phyloP scores from a whole-genome alignment of 805 yeast species.

The Hanseniaspora singularis region DNA sequence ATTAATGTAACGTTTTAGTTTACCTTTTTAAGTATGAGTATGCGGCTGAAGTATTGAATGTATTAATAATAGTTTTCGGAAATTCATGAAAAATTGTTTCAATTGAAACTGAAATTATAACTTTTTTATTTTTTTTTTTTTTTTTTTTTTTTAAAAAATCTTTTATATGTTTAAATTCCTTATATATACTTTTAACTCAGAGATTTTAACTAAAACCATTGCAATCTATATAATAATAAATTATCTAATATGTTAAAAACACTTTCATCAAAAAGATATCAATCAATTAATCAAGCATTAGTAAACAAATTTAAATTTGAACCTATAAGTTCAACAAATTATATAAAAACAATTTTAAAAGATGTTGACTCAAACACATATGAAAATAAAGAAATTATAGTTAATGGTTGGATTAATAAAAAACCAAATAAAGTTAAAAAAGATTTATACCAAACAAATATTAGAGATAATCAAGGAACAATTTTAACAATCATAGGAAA shows the following conservation, averaged over 20 bases:
- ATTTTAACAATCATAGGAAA: constrained; percentile 35
- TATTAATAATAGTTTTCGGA: too few relatives aligned
- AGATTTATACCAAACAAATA: constrained; percentile 52
- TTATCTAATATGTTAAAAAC: neutral
- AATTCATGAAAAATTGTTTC: too few relatives aligned
- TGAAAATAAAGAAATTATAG: constrained; percentile 29
- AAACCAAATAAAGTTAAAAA: constrained; percentile 62
- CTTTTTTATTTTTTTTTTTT: too few relatives aligned
- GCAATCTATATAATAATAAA: too few relatives aligned
- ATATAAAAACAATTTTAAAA: neutral
- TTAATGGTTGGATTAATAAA: constrained; percentile 77
- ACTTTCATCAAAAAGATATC: neutral
- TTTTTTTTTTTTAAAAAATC: too few relatives aligned
- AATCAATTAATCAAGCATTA: neutral
- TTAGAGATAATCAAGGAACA: constrained; percentile 66
- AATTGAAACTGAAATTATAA: too few relatives aligned
- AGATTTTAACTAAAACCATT: too few relatives aligned
- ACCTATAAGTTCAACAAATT: neutral
- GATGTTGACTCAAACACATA: neutral
- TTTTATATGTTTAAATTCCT: too few relatives aligned
- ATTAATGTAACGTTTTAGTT: too few relatives aligned
- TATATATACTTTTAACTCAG: too few relatives aligned
- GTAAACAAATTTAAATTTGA: neutral
- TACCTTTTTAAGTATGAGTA: too few relatives aligned
- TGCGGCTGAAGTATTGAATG: neutral